A percentile compares a stretch with the other conserved stretches of the same genome.
Evolutionary conservation across 2,329 filamentous ascomycete species (phyloP).

Genomic region (Fusarium bactridioides): DNA sequence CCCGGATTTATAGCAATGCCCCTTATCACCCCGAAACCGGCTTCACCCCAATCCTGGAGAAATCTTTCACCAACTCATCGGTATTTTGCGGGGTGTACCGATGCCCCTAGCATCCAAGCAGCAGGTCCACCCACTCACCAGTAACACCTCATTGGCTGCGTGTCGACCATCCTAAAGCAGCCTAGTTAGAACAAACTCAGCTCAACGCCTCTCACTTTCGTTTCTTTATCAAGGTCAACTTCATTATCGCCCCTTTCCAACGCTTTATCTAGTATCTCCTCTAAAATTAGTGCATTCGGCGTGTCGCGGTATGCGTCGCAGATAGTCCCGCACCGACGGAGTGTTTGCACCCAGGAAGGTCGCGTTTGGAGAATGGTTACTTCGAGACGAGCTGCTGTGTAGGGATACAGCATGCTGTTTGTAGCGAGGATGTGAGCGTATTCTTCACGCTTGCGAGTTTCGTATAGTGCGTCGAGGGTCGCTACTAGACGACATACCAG

Average conservation of each 20-base stretch:
- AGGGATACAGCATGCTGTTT: conserved; percentile 42
- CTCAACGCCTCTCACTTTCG: conserved; percentile 15
- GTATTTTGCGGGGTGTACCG: background rate
- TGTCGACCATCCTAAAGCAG: conserved; percentile 3
- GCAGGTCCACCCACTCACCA: background rate
- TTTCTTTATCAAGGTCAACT: conserved; percentile 24
- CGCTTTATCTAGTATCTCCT: conserved; percentile 28
- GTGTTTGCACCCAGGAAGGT: conserved; percentile 24
- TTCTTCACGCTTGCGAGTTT: conserved; percentile 8
- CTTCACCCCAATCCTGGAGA: background rate
- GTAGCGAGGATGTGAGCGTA: conserved; percentile 30
- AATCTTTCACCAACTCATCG: background rate
- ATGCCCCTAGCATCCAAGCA: background rate
- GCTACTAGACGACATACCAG: conserved; percentile 39
- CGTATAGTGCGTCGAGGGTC: conserved; percentile 35
- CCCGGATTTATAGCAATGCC: background rate
- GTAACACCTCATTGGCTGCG: background rate
- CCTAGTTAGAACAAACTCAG: conserved; percentile 21
- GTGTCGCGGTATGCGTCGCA: conserved; percentile 25
- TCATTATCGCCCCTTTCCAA: conserved; percentile 14
- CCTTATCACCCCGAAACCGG: background rate
- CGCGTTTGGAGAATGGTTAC: conserved; percentile 24
- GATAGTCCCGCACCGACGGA: background rate
- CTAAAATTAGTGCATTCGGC: conserved; percentile 6
- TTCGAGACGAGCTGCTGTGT: conserved; percentile 39